phyloP scores from a whole-genome alignment of 1,284 basidiomycete species.

The Cryptococcus hybrid region DNA sequence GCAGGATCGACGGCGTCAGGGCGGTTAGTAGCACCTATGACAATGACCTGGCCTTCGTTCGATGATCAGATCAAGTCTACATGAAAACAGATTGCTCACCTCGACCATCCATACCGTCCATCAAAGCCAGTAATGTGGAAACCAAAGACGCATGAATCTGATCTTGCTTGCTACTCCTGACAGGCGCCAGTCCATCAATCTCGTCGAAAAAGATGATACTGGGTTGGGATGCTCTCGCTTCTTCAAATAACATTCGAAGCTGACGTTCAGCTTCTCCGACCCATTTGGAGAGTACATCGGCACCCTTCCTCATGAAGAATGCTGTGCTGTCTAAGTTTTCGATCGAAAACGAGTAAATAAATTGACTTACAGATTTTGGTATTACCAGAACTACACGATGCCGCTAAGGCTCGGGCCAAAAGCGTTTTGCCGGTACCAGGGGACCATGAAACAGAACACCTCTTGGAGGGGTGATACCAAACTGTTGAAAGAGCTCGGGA shows the following conservation, averaged over 20 bases:
- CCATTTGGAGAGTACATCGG: conserved; percentile 98
- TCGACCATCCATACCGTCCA: conserved; percentile 99
- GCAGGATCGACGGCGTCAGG: conserved; percentile 98
- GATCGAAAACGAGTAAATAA: not conserved
- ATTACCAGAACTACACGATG: conserved; percentile 85
- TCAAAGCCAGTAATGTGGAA: conserved; percentile 90
- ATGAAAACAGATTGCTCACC: conserved; percentile 43
- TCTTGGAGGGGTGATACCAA: conserved; percentile 91
- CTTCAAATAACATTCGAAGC: conserved; percentile 91
- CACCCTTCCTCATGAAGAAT: conserved; percentile 99
- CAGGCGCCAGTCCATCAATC: conserved; percentile 95
- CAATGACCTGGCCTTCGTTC: conserved; percentile 72
- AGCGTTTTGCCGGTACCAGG: conserved; percentile 81
- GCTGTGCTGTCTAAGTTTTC: conserved; percentile 54
- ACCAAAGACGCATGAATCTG: conserved; percentile 99
- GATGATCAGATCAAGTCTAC: not conserved
- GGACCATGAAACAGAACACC: conserved; percentile 98
- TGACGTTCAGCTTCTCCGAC: conserved; percentile 99
- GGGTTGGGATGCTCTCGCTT: conserved; percentile 88
- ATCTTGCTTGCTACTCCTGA: conserved; percentile 96
- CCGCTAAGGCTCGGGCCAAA: conserved; percentile 88
- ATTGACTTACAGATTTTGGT: conserved; percentile 75
- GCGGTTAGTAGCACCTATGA: conserved; percentile 96
- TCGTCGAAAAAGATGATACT: conserved; percentile 99
- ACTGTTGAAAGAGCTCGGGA: conserved; percentile 95